A percentile compares a stretch with the other conserved stretches of the same genome.
Conservation (phyloP, 257 asterid genomes). For the Agastache rugosa region DNA sequence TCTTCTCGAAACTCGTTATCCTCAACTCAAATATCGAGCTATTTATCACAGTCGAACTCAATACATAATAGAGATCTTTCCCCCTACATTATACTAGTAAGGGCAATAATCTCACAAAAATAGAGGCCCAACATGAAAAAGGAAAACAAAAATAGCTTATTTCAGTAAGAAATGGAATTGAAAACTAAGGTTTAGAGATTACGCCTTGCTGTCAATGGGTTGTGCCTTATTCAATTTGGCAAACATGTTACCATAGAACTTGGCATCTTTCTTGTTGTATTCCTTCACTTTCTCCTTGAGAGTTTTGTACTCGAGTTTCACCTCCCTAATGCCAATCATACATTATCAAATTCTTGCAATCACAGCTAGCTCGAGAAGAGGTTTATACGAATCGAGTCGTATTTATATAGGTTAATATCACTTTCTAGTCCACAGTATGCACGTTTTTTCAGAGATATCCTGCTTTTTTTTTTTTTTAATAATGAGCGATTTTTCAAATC, state of each 20-base stretch:
- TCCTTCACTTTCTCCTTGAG: constrained; percentile 66
- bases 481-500: too few relatives aligned
- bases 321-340: constrained; percentile 47
- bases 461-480: too few relatives aligned
- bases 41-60: constrained; percentile 7
- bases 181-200: not conserved
- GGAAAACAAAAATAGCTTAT: not conserved
- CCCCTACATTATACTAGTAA: not conserved
- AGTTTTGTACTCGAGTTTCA: constrained; percentile 60
- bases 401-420: not conserved
- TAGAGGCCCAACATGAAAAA: not conserved
- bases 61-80: not conserved
- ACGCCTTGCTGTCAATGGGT: constrained; percentile 67
- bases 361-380: not conserved
- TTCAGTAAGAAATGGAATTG: constrained; percentile 1
- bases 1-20: not conserved
- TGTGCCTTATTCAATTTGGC: constrained; percentile 51
- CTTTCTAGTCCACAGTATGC: too few relatives aligned
- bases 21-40: constrained; percentile 22
- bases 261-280: constrained; percentile 60
- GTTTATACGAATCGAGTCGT: not conserved
- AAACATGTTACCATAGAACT: constrained; percentile 63
- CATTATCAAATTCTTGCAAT: not conserved
- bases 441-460: too few relatives aligned
- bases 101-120: not conserved